Evolutionary conservation across 1,284 basidiomycete species (phyloP).

Genomic region (Marasmius tenuissimus): DNA sequence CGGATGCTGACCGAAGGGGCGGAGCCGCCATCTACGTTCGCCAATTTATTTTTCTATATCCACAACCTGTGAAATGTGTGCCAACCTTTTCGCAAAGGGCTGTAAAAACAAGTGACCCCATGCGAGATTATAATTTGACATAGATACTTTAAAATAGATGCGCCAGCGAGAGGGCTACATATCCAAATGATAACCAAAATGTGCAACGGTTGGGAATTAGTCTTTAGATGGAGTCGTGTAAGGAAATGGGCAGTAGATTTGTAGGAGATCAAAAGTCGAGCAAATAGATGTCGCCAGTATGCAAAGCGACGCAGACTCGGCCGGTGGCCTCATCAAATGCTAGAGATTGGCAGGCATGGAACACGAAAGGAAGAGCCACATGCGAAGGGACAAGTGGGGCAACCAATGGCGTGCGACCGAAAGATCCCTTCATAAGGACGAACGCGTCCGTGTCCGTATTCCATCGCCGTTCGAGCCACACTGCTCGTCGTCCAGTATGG

Average conservation of each 20-base stretch:
- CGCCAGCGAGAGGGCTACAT: too few relatives aligned
- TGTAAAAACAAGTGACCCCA: background rate
- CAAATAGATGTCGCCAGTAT: slow-evolving; percentile 51
- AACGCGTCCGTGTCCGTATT: slow-evolving; percentile 47
- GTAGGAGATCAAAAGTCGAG: slow-evolving; percentile 38
- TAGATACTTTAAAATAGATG: background rate
- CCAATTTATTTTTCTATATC: too few relatives aligned
- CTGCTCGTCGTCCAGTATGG: slow-evolving; percentile 42
- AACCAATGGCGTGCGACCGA: slow-evolving; percentile 26
- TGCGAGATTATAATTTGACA: background rate
- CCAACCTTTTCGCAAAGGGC: too few relatives aligned
- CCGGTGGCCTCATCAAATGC: slow-evolving; percentile 53
- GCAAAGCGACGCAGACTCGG: slow-evolving; percentile 46
- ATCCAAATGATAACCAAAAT: too few relatives aligned
- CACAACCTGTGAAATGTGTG: too few relatives aligned
- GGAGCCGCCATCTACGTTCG: too few relatives aligned
- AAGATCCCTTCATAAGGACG: slow-evolving; percentile 45
- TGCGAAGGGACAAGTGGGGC: slow-evolving; percentile 38
- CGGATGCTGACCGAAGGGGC: too few relatives aligned
- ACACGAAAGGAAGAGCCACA: slow-evolving; percentile 47
- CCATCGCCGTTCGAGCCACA: slow-evolving; percentile 54
- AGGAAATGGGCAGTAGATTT: too few relatives aligned
- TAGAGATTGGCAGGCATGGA: slow-evolving; percentile 40
- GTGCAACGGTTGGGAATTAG: too few relatives aligned
- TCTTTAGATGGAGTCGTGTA: too few relatives aligned